Evolutionary conservation across 2,329 filamentous ascomycete genomes (phyloP), one percentile per base, ranked within the genome.

Genomic region (Aspergillus tamarii): DNA sequence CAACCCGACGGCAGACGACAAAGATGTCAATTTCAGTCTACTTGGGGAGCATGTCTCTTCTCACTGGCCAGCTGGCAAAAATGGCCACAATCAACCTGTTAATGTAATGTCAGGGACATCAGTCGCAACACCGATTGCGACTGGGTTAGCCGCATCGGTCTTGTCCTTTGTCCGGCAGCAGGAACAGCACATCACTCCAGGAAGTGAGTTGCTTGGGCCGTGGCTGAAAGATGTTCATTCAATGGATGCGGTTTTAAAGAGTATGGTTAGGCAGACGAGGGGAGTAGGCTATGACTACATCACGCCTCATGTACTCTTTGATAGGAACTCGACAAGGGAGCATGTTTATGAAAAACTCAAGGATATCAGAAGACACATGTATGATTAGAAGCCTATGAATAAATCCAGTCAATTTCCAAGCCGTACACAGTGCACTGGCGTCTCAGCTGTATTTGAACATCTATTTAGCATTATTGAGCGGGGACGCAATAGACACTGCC

Each of bases 401-500:
- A 19, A 19, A 14, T 45, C n/a, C 41, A 45, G 41, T 21, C 41
- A 45, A 23, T n/a, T 23, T 45, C 41, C 41, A n/a, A n/a, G n/a
- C n/a, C n/a, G n/a, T n/a, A n/a, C n/a, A n/a, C n/a, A n/a, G n/a
- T n/a, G n/a, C n/a, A n/a, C n/a, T n/a, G n/a, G n/a, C n/a, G n/a
- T n/a, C n/a, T n/a, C n/a, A n/a, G n/a, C n/a, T n/a, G n/a, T n/a
- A n/a, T n/a, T n/a, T n/a, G n/a, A n/a, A n/a, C n/a, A 45, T 53
- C 32, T 23, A 28, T 53, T 53, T 53, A 43, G 46, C 36, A 56
- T 30, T 48, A 39, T 59, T 54, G 70, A 68, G 66, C 66, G 56
- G 66, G 63, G 56, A 69, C 62, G 53, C 67, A 72, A 66, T 69
- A 72, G 41, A 72, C 66, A 32, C 60, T 60, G 32, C 62, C 69